These are phyloP conservation scores for Athelia psychrophila DNA, from an alignment of 1,284 basidiomycete species.

Conservation along the genomic window DNA sequence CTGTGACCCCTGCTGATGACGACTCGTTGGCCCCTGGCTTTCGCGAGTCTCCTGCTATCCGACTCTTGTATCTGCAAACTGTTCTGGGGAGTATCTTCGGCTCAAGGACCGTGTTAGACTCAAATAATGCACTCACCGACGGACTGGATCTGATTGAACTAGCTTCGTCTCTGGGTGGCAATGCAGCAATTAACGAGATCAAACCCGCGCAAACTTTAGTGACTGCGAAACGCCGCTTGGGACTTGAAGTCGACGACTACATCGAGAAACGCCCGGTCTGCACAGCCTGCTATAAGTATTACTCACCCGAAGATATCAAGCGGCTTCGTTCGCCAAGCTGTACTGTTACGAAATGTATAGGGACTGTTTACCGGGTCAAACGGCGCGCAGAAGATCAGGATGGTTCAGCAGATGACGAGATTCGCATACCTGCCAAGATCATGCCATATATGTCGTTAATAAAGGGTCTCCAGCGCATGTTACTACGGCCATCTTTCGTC, in stretches of 20 bases:
- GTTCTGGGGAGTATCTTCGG: slow-evolving; percentile 6
- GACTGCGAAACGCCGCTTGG: slow-evolving; percentile 17
- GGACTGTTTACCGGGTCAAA: slow-evolving; percentile 7
- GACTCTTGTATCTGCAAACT: background rate
- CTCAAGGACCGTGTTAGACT: slow-evolving; percentile 1
- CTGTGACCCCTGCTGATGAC: background rate
- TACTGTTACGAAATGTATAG: slow-evolving; percentile 8
- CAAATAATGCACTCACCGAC: slow-evolving; percentile 1
- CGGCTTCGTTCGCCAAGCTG: slow-evolving; percentile 14
- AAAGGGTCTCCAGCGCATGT: slow-evolving; percentile 13
- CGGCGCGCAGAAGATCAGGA: background rate
- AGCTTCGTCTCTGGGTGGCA: slow-evolving; percentile 8
- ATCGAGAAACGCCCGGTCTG: slow-evolving; percentile 22
- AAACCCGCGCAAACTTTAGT: slow-evolving; percentile 17
- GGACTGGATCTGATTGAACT: slow-evolving; percentile 5
- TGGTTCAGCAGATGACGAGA: background rate
- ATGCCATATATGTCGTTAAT: slow-evolving; percentile 17
- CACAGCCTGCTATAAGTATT: slow-evolving; percentile 22
- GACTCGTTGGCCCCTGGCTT: background rate
- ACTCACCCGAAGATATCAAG: slow-evolving; percentile 10
- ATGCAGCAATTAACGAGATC: slow-evolving; percentile 3
- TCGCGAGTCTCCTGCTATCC: background rate
- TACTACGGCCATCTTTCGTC: slow-evolving; percentile 12
- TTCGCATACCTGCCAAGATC: slow-evolving; percentile 6
- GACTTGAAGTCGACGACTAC: slow-evolving; percentile 21